Percentiles rank a stretch among this genome's conserved stretches.
Evolutionary conservation across 345 rosid species (phyloP).

Genomic region (Psidium friedrichsthalianum): DNA sequence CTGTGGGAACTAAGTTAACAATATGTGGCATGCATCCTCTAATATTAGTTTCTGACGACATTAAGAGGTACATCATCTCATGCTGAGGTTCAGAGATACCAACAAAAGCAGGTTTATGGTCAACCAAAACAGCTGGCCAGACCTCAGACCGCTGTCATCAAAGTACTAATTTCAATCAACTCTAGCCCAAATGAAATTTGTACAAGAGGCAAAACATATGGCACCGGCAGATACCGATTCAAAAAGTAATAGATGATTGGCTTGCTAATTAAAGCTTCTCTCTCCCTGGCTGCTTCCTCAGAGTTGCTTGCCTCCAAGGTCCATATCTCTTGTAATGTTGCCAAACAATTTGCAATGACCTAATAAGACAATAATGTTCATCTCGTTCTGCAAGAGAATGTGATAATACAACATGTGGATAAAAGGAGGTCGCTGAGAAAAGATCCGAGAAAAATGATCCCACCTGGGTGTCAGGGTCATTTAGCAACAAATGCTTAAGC

Average conservation of each 20-base stretch:
- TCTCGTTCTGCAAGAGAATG: background rate
- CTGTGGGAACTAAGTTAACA: background rate
- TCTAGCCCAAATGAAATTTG: background rate
- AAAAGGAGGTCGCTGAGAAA: background rate
- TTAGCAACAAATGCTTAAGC: conserved; percentile 82
- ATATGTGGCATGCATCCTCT: background rate
- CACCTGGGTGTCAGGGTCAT: conserved; percentile 86
- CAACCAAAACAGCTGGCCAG: background rate
- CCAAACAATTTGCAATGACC: conserved; percentile 91
- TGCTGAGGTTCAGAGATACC: background rate
- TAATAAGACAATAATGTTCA: conserved; percentile 3
- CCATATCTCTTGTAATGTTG: conserved; percentile 96
- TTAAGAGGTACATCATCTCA: background rate
- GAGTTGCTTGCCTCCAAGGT: conserved; percentile 71
- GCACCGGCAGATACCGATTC: conserved; percentile 48
- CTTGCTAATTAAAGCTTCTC: conserved; percentile 74
- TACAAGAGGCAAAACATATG: background rate
- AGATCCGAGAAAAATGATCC: background rate
- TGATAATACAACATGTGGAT: background rate
- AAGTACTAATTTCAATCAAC: background rate
- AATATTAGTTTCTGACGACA: background rate
- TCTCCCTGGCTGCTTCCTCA: conserved; percentile 82
- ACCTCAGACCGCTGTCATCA: background rate
- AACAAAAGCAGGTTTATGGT: background rate
- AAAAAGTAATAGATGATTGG: conserved; percentile 57